Evolutionary conservation across 1,284 basidiomycete genomes (phyloP), one percentile per base, ranked within the genome.

Genomic region (Meira miltonrushii): DNA sequence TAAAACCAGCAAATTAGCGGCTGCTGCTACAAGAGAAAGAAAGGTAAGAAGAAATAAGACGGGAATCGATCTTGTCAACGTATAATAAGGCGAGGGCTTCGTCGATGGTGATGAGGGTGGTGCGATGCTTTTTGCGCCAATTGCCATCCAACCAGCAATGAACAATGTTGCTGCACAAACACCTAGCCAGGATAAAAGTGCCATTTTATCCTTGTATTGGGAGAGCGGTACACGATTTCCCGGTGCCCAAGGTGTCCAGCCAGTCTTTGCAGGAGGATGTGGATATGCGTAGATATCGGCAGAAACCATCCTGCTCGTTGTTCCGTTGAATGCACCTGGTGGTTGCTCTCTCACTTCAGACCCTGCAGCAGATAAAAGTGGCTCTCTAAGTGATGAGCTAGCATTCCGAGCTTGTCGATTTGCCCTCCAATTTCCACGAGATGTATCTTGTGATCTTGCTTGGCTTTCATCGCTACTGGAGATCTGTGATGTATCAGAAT

Each of bases 21-120:
- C 86, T 0, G 90, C 92, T 2, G 84, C 85, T 21, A 89, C 79
- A 79, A 93, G 86, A 38, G 91, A 89, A 19, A 90, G 88, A 59
- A 84, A 54, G 82, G 41, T 87, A 52, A 93, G 82, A 59, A 91
- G 85, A 28, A 87, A 86, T 60, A 93, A 83, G 59, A 94, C 81
- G 1, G 92, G 92, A 17, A 94, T 83, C 3, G 90, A 89, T 66
- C 90, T 88, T 52, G 93, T 73, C 60, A 73, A 62, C 47, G 71
- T 73, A 60, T 67, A 70, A 58, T 73, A 92, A 37, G 88, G 68
- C n/a, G 71, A 72, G 0, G 71, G 72, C 13, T 67, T 60, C 10
- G 65, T 67, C 49, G 66, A 57, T 11, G 72, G 69, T 17, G 64
- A 61, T 41, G 65, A 66, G 5, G 70, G 69, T 5, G 39, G 39